Conservation (phyloP, 805 yeast genomes). For the Tetrapisispora nanseiensis region DNA sequence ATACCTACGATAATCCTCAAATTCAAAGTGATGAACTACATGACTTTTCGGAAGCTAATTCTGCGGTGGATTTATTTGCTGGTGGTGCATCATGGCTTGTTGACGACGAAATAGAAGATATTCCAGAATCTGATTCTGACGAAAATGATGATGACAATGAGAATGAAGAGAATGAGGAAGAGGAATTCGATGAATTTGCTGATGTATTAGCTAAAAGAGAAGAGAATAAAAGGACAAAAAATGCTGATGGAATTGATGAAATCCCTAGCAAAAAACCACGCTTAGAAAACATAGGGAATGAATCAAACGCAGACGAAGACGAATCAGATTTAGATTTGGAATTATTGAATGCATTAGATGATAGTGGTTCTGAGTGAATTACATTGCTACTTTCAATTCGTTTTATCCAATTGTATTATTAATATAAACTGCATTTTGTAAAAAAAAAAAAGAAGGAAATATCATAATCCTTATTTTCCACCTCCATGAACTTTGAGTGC, state of each 20-base stretch:
- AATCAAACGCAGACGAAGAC: constrained; percentile 11
- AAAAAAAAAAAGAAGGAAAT: no score
- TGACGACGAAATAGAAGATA: constrained; percentile 26
- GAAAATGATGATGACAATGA: constrained; percentile 15
- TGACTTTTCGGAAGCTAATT: constrained; percentile 7
- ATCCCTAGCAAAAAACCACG: constrained; percentile 1
- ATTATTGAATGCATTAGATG: constrained; percentile 13
- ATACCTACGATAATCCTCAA: constrained; percentile 12
- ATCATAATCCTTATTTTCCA: no score
- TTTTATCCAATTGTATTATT: background rate
- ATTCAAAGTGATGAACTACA: constrained; percentile 5
- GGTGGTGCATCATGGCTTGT: constrained; percentile 28
- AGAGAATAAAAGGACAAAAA: constrained; percentile 4
- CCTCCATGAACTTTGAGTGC: no score
- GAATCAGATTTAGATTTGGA: constrained; percentile 27
- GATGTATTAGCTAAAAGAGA: constrained; percentile 6
- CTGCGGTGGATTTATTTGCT: constrained; percentile 18
- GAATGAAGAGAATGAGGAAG: constrained; percentile 9
- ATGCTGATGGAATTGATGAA: constrained; percentile 5
- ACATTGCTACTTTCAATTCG: background rate
- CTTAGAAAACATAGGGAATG: constrained; percentile 6
- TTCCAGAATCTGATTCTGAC: constrained; percentile 16
- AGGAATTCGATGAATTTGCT: constrained; percentile 5
- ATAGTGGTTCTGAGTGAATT: background rate
- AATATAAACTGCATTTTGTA: background rate